Percentiles rank a stretch among this genome's conserved stretches.
phyloP scores from a whole-genome alignment of 2,329 filamentous ascomycete species.

The Podosphaera aphanis region DNA sequence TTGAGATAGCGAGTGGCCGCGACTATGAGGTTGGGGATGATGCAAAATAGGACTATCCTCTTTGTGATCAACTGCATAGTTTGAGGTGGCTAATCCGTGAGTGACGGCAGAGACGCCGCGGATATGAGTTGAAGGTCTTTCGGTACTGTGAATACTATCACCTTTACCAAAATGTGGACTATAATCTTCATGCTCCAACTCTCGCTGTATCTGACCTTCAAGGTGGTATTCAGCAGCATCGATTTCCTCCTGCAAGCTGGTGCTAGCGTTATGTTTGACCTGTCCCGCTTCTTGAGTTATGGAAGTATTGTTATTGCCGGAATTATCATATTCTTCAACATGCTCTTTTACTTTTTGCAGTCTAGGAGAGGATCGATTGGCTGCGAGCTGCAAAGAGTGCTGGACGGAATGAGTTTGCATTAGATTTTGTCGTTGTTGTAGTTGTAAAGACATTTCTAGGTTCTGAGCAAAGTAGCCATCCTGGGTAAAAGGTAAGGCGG shows the following conservation, averaged over 20 bases:
- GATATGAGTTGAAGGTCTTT: constrained; percentile 6
- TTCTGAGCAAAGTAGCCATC: constrained; percentile 17
- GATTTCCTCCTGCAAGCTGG: constrained; percentile 61
- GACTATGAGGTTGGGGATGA: constrained; percentile 50
- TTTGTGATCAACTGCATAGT: constrained; percentile 27
- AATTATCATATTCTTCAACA: constrained; percentile 36
- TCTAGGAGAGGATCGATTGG: constrained; percentile 31
- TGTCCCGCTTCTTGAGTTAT: constrained; percentile 33
- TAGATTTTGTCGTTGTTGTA: constrained; percentile 25
- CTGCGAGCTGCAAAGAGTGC: constrained; percentile 16
- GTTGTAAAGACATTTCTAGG: constrained; percentile 19
- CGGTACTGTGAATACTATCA: constrained; percentile 7
- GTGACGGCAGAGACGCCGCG: constrained; percentile 9
- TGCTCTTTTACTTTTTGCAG: constrained; percentile 53
- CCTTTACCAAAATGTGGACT: constrained; percentile 30
- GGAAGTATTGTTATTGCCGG: constrained; percentile 19
- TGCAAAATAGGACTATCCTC: constrained; percentile 36
- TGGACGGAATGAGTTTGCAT: constrained; percentile 27
- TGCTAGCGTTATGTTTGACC: constrained; percentile 49
- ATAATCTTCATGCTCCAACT: constrained; percentile 58
- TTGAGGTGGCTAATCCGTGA: constrained; percentile 13
- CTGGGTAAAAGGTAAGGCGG: constrained; percentile 34
- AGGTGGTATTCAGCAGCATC: constrained; percentile 70
- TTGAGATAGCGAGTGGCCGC: constrained; percentile 48
- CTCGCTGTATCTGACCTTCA: constrained; percentile 55